phyloP scores from a whole-genome alignment of 352 stramenopile species.

The Elongisporangium anandrum region DNA sequence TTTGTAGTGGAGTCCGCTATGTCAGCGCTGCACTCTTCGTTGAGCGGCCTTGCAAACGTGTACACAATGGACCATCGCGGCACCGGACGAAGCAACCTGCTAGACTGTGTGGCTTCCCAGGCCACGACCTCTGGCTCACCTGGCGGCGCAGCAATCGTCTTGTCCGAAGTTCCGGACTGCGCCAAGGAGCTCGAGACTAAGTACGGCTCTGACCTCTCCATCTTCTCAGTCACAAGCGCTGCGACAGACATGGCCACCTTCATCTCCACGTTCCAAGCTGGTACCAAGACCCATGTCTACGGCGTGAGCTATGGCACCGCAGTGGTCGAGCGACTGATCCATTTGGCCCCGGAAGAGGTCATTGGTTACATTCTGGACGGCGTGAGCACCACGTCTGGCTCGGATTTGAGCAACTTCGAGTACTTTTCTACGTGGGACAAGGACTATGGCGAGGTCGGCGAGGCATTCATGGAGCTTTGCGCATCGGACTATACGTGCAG shows the following conservation, averaged over 20 bases:
- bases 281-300: slow-evolving; percentile 18
- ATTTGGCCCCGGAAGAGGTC: slow-evolving; percentile 1
- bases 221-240: slow-evolving; percentile 32
- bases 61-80: slow-evolving; percentile 49
- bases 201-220: slow-evolving; percentile 17
- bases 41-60: slow-evolving; percentile 26
- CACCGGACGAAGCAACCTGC: slow-evolving; percentile 21
- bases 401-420: slow-evolving; percentile 18
- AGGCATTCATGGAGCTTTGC: slow-evolving; percentile 22
- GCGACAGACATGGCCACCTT: slow-evolving; percentile 21
- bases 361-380: slow-evolving; percentile 15
- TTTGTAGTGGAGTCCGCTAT: slow-evolving; percentile 35
- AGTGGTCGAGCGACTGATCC: slow-evolving; percentile 5
- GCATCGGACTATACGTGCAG: slow-evolving; percentile 11
- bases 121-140: slow-evolving; percentile 20
- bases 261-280: slow-evolving; percentile 11
- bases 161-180: slow-evolving; percentile 22
- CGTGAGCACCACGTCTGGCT: slow-evolving; percentile 26
- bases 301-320: slow-evolving; percentile 20
- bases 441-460: slow-evolving; percentile 28
- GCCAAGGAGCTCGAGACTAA: slow-evolving; percentile 22
- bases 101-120: slow-evolving; percentile 25
- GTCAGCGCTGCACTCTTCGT: slow-evolving; percentile 14
- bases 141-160: slow-evolving; percentile 7
- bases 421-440: slow-evolving; percentile 34